A percentile compares a stretch with the other conserved stretches of the same genome.
Evolutionary conservation across 1,284 basidiomycete genomes (phyloP).

Genomic region (Chalciporus sp.): DNA sequence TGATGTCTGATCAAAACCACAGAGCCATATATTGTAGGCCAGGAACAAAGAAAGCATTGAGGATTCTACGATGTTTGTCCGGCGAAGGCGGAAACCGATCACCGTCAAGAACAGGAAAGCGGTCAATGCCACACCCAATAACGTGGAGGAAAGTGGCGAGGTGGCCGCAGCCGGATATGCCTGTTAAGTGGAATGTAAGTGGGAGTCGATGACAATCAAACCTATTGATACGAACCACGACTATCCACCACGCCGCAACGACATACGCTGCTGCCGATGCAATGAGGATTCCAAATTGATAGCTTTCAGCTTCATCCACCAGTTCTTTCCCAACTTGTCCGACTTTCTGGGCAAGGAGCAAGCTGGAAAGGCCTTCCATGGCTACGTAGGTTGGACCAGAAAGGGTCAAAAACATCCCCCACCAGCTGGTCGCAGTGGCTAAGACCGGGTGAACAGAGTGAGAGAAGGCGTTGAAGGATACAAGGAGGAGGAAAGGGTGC

Average conservation of each 20-base stretch:
- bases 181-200: constrained; percentile 38
- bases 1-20: constrained; percentile 71
- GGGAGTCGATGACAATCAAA: neutral
- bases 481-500: constrained; percentile 78
- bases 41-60: constrained; percentile 84
- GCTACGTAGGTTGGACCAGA: constrained; percentile 79
- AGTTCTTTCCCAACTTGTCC: constrained; percentile 75
- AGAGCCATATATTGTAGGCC: constrained; percentile 84
- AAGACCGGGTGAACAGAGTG: constrained; percentile 62
- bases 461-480: constrained; percentile 80
- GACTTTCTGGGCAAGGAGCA: constrained; percentile 78
- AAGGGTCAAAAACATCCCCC: constrained; percentile 72
- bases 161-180: constrained; percentile 79
- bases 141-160: constrained; percentile 81
- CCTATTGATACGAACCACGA: constrained; percentile 52
- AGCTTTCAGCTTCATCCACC: constrained; percentile 67
- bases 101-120: constrained; percentile 82
- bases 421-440: constrained; percentile 59
- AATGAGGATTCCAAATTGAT: constrained; percentile 75
- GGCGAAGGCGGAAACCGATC: constrained; percentile 85
- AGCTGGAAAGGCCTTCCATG: constrained; percentile 81
- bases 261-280: constrained; percentile 77
- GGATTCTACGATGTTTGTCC: constrained; percentile 94
- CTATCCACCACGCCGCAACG: constrained; percentile 79
- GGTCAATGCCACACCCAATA: constrained; percentile 77